Conservation (phyloP, 139 green algal genomes). For the Closterium sp. region DNA sequence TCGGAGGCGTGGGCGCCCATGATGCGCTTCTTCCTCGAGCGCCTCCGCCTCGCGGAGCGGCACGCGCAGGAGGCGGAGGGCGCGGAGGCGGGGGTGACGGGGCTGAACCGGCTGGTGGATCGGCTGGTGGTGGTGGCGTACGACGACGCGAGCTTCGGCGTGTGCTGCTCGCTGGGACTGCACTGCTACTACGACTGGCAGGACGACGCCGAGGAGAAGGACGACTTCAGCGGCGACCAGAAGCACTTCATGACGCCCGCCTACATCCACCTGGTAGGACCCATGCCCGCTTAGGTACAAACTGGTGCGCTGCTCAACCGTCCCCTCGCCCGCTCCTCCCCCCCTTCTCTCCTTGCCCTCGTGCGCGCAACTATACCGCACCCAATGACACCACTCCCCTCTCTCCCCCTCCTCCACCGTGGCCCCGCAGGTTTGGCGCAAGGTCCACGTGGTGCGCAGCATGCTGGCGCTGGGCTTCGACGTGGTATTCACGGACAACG, state of each 20-base stretch:
- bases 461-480: too few relatives aligned
- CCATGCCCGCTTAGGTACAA: too few relatives aligned
- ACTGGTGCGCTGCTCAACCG: too few relatives aligned
- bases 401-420: too few relatives aligned
- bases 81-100: not conserved
- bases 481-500: too few relatives aligned
- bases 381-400: too few relatives aligned
- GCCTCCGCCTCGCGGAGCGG: not conserved
- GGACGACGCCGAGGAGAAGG: conserved; percentile 9
- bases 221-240: not conserved
- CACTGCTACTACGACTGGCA: conserved; percentile 18
- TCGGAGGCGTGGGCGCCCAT: conserved; percentile 11
- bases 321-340: too few relatives aligned
- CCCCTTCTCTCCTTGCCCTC: too few relatives aligned
- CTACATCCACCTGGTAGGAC: conserved; percentile 19
- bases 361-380: too few relatives aligned
- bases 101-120: conserved; percentile 1
- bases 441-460: too few relatives aligned
- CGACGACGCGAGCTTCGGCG: not conserved
- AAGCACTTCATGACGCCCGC: conserved; percentile 14
- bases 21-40: conserved; percentile 6
- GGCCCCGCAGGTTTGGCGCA: too few relatives aligned
- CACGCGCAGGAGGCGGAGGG: not conserved
- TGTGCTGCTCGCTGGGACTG: not conserved
- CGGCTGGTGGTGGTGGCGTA: not conserved